A percentile compares a stretch with the other conserved stretches of the same genome.
phyloP scores from a whole-genome alignment of 2,329 filamentous ascomycete species.

The Arthrobotrys entomopaga region DNA sequence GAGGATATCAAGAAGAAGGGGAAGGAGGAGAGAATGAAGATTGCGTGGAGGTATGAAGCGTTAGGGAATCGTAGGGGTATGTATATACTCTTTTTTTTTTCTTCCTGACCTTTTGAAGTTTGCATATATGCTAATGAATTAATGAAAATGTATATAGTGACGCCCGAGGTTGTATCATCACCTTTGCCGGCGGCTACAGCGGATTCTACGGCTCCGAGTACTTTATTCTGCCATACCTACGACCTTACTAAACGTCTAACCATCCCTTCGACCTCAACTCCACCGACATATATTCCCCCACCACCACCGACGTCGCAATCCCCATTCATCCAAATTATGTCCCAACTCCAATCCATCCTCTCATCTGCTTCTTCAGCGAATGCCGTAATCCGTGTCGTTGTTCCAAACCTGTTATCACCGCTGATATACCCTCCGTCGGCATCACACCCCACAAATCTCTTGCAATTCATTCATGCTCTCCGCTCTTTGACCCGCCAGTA shows the following conservation, averaged over 20 bases:
- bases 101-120: background rate
- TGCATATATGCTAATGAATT: background rate
- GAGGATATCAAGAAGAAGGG: slow-evolving; percentile 59
- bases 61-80: slow-evolving; percentile 71
- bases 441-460: slow-evolving; percentile 75
- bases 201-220: slow-evolving; percentile 13
- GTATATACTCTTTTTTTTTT: slow-evolving; percentile 58
- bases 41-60: slow-evolving; percentile 95
- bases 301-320: slow-evolving; percentile 59
- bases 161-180: slow-evolving; percentile 10
- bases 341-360: slow-evolving; percentile 69
- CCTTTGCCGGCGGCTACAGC: slow-evolving; percentile 10
- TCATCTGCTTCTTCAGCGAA: slow-evolving; percentile 68
- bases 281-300: slow-evolving; percentile 66
- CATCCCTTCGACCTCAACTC: slow-evolving; percentile 66
- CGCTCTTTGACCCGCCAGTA: slow-evolving; percentile 78
- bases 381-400: slow-evolving; percentile 79
- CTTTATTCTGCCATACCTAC: slow-evolving; percentile 76
- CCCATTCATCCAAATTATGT: slow-evolving; percentile 73
- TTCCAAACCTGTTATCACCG: slow-evolving; percentile 89
- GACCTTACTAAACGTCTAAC: slow-evolving; percentile 75
- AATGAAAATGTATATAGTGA: slow-evolving; percentile 7
- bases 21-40: slow-evolving; percentile 85
- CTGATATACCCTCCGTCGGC: slow-evolving; percentile 78
- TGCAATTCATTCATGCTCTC: slow-evolving; percentile 83